These are phyloP conservation scores for Suhomyces kunorum DNA, from an alignment of 1,139 yeast species.

Conservation along the genomic window DNA sequence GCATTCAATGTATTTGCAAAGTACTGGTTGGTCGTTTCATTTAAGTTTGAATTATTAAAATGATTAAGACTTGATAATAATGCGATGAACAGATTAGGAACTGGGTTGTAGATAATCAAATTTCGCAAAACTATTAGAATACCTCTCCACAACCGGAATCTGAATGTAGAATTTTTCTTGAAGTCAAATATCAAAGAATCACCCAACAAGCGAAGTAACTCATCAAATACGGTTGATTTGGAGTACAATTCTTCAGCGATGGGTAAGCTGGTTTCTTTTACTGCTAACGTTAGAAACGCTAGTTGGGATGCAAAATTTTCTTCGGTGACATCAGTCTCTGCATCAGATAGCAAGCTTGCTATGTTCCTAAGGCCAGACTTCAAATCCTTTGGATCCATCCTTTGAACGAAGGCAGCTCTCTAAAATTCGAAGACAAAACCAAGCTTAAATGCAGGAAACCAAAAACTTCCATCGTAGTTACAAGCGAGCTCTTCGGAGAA, in stretches of 20 bases:
- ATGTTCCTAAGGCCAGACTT: not conserved
- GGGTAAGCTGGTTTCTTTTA: not conserved
- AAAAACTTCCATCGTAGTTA: no score
- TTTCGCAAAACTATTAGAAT: conserved; percentile 6
- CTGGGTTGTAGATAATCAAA: conserved; percentile 2
- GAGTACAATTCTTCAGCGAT: not conserved
- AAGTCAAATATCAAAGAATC: conserved; percentile 3
- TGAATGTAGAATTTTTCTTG: not conserved
- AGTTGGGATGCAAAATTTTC: not conserved
- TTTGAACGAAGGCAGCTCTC: no score
- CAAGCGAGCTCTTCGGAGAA: no score
- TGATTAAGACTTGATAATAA: conserved; percentile 3
- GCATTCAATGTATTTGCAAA: conserved; percentile 14
- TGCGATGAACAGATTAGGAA: not conserved
- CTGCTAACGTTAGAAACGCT: not conserved
- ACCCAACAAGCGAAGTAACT: not conserved
- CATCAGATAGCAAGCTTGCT: not conserved
- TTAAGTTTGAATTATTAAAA: conserved; percentile 5
- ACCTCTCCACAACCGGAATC: conserved; percentile 7
- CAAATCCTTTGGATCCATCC: not conserved
- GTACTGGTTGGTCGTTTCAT: conserved; percentile 3
- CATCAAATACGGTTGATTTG: not conserved
- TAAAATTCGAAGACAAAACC: no score
- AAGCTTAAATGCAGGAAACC: no score
- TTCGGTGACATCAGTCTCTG: not conserved